A percentile compares a stretch with the other conserved stretches of the same genome.
Conservation (phyloP, 1,139 yeast genomes). For the Yamadazyma dushanensis region DNA sequence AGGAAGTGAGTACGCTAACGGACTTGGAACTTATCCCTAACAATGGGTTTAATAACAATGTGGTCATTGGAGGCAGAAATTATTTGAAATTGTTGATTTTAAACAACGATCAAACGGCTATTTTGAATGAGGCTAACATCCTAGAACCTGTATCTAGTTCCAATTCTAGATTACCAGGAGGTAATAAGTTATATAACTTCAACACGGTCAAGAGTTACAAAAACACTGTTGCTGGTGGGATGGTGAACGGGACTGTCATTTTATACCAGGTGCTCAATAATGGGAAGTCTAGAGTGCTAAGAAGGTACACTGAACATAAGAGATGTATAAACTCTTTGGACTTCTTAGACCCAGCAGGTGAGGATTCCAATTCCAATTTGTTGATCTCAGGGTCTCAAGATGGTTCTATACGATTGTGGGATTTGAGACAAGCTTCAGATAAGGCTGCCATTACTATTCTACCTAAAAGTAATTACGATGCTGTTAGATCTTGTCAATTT, state of each 20-base stretch:
- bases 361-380: conserved; percentile 44
- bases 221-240: conserved; percentile 44
- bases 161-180: conserved; percentile 35
- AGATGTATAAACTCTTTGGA: conserved; percentile 82
- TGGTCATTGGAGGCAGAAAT: conserved; percentile 62
- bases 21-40: conserved; percentile 21
- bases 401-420: conserved; percentile 89
- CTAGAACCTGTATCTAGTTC: conserved; percentile 43
- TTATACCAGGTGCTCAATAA: conserved; percentile 33
- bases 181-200: conserved; percentile 40
- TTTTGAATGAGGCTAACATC: conserved; percentile 43
- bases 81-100: conserved; percentile 50
- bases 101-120: conserved; percentile 36
- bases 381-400: conserved; percentile 89
- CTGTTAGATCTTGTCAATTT: conserved; percentile 62
- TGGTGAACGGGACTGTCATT: conserved; percentile 38
- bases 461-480: conserved; percentile 59
- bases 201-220: conserved; percentile 39
- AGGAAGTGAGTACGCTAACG: conserved; percentile 29
- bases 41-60: conserved; percentile 32
- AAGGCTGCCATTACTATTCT: conserved; percentile 47
- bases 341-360: conserved; percentile 35
- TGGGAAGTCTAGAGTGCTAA: conserved; percentile 41
- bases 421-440: conserved; percentile 54
- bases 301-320: conserved; percentile 66